These are phyloP conservation scores for Solanum megistacrolobum DNA, from an alignment of 257 asterid genomes.

Conservation along the genomic window DNA sequence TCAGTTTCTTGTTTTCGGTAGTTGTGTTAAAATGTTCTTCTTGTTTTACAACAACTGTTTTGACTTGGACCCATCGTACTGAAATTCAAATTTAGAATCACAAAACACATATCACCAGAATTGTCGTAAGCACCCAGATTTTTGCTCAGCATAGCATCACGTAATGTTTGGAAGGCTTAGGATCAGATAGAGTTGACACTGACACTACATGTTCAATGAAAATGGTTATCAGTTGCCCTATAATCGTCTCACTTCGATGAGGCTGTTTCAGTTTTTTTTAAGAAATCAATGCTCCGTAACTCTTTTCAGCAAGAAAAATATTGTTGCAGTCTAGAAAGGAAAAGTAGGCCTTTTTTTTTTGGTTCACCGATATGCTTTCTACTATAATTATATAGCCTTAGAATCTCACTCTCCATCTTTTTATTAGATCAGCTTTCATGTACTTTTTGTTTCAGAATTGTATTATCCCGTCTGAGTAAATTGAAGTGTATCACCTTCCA, in stretches of 20 bases:
- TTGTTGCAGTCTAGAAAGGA: background rate
- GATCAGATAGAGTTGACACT: background rate
- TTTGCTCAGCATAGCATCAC: background rate
- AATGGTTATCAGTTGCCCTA: background rate
- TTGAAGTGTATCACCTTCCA: background rate
- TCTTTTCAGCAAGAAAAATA: background rate
- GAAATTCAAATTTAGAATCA: background rate
- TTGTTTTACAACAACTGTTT: background rate
- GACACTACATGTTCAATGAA: background rate
- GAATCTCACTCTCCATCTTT: background rate
- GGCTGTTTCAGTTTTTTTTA: background rate
- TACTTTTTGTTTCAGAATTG: background rate
- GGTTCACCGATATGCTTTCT: background rate
- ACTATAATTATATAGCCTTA: background rate
- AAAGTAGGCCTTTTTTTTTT: background rate
- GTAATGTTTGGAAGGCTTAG: background rate
- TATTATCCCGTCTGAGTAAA: background rate
- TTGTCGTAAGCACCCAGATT: background rate
- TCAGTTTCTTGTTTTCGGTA: background rate
- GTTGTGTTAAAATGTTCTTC: background rate
- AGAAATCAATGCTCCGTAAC: background rate
- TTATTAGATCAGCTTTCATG: background rate
- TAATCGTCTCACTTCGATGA: background rate
- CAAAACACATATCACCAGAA: background rate
- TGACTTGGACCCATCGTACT: background rate